A percentile compares a stretch with the other conserved stretches of the same genome.
Conservation (phyloP, 495 filamentous ascomycete species). For the Glarea lozoyensis region DNA sequence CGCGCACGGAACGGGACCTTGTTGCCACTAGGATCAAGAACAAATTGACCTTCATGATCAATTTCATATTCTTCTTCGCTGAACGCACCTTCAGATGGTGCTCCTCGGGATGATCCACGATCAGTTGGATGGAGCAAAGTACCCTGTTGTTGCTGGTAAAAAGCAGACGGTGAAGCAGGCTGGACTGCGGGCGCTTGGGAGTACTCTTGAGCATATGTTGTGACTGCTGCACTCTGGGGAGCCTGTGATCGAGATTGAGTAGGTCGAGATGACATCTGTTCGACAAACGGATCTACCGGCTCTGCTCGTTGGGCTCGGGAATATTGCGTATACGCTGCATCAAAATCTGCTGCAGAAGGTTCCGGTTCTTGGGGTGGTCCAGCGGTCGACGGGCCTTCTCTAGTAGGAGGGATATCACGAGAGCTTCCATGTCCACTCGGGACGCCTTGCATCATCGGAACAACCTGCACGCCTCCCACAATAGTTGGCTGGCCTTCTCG, state of each 20-base stretch:
- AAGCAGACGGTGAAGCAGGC: slow-evolving; percentile 22
- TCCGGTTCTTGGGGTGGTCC: slow-evolving; percentile 18
- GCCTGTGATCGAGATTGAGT: not conserved
- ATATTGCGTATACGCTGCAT: slow-evolving; percentile 22
- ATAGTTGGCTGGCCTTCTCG: slow-evolving; percentile 81
- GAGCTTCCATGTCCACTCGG: slow-evolving; percentile 51
- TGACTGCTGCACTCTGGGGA: not conserved
- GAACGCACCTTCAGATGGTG: slow-evolving; percentile 41
- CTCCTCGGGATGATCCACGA: slow-evolving; percentile 5
- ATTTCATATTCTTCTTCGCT: slow-evolving; percentile 51
- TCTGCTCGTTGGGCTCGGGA: slow-evolving; percentile 16
- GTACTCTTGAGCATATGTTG: slow-evolving; percentile 20
- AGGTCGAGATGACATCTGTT: not conserved
- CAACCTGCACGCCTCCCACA: slow-evolving; percentile 92
- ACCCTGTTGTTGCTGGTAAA: slow-evolving; percentile 21
- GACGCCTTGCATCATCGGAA: slow-evolving; percentile 79
- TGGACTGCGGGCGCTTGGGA: slow-evolving; percentile 31
- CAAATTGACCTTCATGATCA: slow-evolving; percentile 37
- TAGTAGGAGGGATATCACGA: slow-evolving; percentile 32
- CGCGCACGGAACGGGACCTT: slow-evolving; percentile 31
- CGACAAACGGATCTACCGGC: slow-evolving; percentile 19
- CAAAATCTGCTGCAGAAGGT: slow-evolving; percentile 12
- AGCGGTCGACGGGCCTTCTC: slow-evolving; percentile 34
- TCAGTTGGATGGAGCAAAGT: slow-evolving; percentile 17
- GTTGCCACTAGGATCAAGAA: slow-evolving; percentile 37